Base-by-base conservation (phyloP, 2,329 filamentous ascomycete species). In the Alternaria atra region DNA sequence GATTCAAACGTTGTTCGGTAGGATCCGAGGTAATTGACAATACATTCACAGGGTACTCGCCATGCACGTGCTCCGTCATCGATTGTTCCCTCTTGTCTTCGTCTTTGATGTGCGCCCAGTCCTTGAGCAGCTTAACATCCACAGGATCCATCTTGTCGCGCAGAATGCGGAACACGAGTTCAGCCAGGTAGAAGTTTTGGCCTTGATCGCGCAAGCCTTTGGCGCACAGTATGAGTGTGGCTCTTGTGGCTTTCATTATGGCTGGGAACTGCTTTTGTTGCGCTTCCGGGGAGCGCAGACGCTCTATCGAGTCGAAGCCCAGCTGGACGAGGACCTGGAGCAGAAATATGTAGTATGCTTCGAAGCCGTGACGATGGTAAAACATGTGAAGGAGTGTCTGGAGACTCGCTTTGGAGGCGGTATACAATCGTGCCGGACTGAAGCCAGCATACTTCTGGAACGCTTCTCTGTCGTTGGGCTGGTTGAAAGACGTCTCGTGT, bases 151-250 rank as follows among this genome's bases (percentile, higher is more conserved):
- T 64, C 7, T 50, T 46, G 40, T 64, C 61, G 25, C 50, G 47
- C 7, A 61, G 15, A 7, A 64, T 51, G 4, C 54, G 58, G 23
- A 51, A 64, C 3, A 61, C 48, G 10, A 50, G 39, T 29, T 64
- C 54, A n/a, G 58, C 25, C 6, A 62, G 29, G 25, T 23, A 59
- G 43, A 55, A 55, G 51, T 55, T 59, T 1, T 23, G 53, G 23
- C 61, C 46, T 35, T 64, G 58, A 12, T 58, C 58, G 34, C 39
- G 42, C 37, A 64, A 48, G 5, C 54, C 58, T 32, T 61, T 64
- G 32, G 46, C 58, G 34, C 58, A 64, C 17, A 64, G 27, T 23
- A 62, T 51, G 5, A 62, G 51, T 4, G 54, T 62, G 20, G 54
- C 48, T 46, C 58, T 46, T 34, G 55, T 42, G 1, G 60, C 60